These are phyloP conservation scores for Sordariomycetes sp. DNA, from an alignment of 2,329 filamentous ascomycete species.

Conservation along the genomic window DNA sequence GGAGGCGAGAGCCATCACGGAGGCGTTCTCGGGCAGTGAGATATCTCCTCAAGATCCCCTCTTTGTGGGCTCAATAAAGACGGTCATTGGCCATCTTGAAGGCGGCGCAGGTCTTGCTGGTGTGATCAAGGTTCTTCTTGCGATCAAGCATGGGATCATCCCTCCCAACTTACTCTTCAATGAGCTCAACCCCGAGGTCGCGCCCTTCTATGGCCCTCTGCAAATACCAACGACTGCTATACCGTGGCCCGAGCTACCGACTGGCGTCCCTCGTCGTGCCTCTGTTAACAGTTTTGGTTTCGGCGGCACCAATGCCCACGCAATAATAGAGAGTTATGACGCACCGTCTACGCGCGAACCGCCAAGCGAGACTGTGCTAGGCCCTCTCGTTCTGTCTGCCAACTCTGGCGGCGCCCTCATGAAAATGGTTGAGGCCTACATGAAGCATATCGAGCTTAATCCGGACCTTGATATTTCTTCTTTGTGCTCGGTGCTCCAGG, in stretches of 20 bases:
- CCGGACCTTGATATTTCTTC: background rate
- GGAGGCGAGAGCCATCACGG: background rate
- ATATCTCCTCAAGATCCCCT: background rate
- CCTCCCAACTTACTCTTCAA: constrained; percentile 37
- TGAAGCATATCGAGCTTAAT: background rate
- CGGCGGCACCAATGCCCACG: constrained; percentile 31
- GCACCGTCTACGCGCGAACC: constrained; percentile 30
- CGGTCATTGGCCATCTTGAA: constrained; percentile 39
- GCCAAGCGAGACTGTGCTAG: constrained; percentile 9
- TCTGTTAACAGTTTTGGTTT: constrained; percentile 28
- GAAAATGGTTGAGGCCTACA: background rate
- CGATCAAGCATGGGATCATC: constrained; percentile 34
- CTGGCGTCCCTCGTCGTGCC: constrained; percentile 4
- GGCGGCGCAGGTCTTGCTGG: constrained; percentile 35
- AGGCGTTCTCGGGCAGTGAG: constrained; percentile 16
- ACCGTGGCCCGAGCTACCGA: constrained; percentile 8
- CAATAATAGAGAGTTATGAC: constrained; percentile 23
- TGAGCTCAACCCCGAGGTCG: constrained; percentile 29
- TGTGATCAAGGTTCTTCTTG: constrained; percentile 36
- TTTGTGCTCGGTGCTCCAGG: background rate
- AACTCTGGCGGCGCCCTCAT: background rate
- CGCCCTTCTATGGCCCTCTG: constrained; percentile 6
- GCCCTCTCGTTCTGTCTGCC: constrained; percentile 41
- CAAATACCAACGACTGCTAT: constrained; percentile 8
- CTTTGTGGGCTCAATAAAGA: constrained; percentile 31